Evolutionary conservation across 1,284 basidiomycete genomes (phyloP), one percentile per base, ranked within the genome.

Genomic region (Pseudozyma tsukubaensis): DNA sequence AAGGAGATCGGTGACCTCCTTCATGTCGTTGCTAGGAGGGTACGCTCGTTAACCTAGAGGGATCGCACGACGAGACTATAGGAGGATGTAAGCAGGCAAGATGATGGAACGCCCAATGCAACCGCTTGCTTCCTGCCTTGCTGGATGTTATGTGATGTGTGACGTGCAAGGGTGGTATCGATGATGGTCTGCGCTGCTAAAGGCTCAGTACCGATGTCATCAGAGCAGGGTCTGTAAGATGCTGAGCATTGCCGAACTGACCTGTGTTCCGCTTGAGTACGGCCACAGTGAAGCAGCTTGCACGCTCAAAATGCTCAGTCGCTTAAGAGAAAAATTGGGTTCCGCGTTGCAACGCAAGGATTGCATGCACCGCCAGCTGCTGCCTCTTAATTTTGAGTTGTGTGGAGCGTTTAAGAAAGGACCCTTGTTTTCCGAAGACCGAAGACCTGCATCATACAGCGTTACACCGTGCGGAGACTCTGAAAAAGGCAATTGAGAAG

Each of bases 381-480:
- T 29, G 34, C 37, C 50, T 39, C 24, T 43, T 4, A 4, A 44
- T 44, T 54, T 43, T 43, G 21, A 34, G 42, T 44, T 42, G n/a
- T 35, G 14, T 24, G 44, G 36, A 18, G 53, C 39, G 44, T 34
- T 13, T 35, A 55, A 29, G 6, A 18, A 11, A 6, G 36, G 59
- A 61, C 59, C 59, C 52, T 55, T 50, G 42, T 45, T 54, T 54
- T 53, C 59, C 59, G 52, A 50, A 48, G 37, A 24, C 54, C 53
- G 44, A 43, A 29, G 6, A 29, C 24, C 24, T 29, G 24, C 24
- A 29, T 29, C 24, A 29, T 29, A 29, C 24, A 29, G 24, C 3
- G 24, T 29, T 29, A 29, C 24, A 29, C 24, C 3, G 24, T 29
- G 24, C 24, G 24, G 24, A 29, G 24, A 29, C 24, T n/a, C n/a